phyloP scores from a whole-genome alignment of 345 rosid genomes.

The Eucalyptus grandis region DNA sequence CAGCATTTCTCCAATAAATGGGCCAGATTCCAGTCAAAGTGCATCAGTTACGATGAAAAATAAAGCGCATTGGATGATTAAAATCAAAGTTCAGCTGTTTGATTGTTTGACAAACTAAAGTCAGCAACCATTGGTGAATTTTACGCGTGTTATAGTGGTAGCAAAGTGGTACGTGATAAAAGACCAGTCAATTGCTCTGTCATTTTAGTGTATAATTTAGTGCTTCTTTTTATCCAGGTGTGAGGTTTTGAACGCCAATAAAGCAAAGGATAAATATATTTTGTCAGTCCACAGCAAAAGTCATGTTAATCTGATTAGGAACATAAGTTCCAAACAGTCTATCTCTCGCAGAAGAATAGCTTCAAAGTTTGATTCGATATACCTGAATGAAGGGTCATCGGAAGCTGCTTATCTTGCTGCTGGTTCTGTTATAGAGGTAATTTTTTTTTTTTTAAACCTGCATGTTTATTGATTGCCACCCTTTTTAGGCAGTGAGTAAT shows the following conservation, averaged over 20 bases:
- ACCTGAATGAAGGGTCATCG: slow-evolving; percentile 71
- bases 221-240: slow-evolving; percentile 33
- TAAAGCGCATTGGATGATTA: neutral
- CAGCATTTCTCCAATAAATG: neutral
- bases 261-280: slow-evolving; percentile 51
- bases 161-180: neutral
- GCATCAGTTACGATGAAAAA: neutral
- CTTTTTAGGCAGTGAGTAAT: neutral
- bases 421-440: slow-evolving; percentile 83
- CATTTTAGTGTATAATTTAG: neutral
- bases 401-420: slow-evolving; percentile 85
- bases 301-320: slow-evolving; percentile 49
- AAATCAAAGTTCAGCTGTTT: neutral
- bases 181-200: neutral
- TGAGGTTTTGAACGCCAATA: slow-evolving; percentile 47
- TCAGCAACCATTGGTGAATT: neutral
- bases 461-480: neutral
- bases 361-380: slow-evolving; percentile 55
- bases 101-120: neutral
- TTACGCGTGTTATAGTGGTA: neutral
- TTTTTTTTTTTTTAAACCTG: neutral
- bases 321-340: slow-evolving; percentile 44
- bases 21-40: neutral
- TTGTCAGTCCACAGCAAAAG: slow-evolving; percentile 44
- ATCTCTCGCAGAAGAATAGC: slow-evolving; percentile 40